A percentile compares a stretch with the other conserved stretches of the same genome.
Evolutionary conservation across 2,329 filamentous ascomycete genomes (phyloP).

Genomic region (Monosporascus sp.): DNA sequence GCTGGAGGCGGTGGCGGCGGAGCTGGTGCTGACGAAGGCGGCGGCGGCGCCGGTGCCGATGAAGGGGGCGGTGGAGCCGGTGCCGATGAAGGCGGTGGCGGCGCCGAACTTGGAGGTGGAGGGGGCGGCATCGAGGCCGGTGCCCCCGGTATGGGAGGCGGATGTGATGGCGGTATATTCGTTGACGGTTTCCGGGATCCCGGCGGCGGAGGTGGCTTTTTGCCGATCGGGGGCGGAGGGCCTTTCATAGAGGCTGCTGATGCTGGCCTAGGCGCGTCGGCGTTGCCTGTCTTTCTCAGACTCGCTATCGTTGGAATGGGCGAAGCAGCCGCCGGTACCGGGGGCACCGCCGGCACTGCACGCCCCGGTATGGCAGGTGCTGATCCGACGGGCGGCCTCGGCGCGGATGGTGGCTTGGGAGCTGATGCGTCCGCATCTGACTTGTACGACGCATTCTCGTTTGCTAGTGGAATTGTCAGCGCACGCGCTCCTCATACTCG

Average conservation of each 20-base stretch:
- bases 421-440: constrained; percentile 69
- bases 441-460: constrained; percentile 64
- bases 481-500: not conserved
- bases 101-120: constrained; percentile 37
- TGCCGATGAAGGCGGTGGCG: constrained; percentile 38
- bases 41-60: constrained; percentile 27
- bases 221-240: constrained; percentile 72
- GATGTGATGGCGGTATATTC: constrained; percentile 16
- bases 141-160: constrained; percentile 24
- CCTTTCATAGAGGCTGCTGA: constrained; percentile 56
- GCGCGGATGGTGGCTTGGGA: constrained; percentile 50
- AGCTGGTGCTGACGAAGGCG: constrained; percentile 30
- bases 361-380: constrained; percentile 53
- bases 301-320: constrained; percentile 52
- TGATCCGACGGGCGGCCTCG: constrained; percentile 49
- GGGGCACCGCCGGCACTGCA: constrained; percentile 32
- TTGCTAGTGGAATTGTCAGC: constrained; percentile 40
- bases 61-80: constrained; percentile 33
- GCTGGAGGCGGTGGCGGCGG: constrained; percentile 27
- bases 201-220: constrained; percentile 64
- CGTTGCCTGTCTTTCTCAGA: constrained; percentile 51
- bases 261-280: constrained; percentile 47
- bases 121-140: constrained; percentile 31
- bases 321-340: constrained; percentile 42
- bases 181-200: constrained; percentile 52